Evolutionary conservation across 2,329 filamentous ascomycete genomes (phyloP).

Genomic region (Lachnum nothofagi): DNA sequence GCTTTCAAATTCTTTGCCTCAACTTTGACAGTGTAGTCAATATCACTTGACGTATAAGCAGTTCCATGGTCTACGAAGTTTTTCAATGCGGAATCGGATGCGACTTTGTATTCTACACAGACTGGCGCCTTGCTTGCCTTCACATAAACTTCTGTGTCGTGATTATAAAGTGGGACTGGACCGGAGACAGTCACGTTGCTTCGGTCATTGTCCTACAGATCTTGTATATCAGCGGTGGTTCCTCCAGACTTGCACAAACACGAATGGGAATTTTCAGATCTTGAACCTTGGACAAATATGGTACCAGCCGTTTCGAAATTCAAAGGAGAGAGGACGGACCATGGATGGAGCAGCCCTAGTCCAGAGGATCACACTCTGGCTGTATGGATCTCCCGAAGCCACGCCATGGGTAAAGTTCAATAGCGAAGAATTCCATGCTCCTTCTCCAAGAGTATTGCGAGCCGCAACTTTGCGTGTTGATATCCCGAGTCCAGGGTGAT

Average conservation of each 20-base stretch:
- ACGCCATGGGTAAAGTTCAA: constrained; percentile 63
- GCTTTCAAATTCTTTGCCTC: constrained; percentile 59
- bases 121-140: constrained; percentile 54
- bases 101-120: constrained; percentile 62
- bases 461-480: constrained; percentile 56
- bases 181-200: constrained; percentile 42
- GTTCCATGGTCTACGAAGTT: constrained; percentile 50
- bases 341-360: constrained; percentile 42
- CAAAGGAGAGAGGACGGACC: neutral
- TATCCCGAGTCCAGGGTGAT: constrained; percentile 59
- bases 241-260: too few species aligned
- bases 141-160: constrained; percentile 46
- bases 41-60: constrained; percentile 65
- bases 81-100: constrained; percentile 41
- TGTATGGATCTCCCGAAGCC: constrained; percentile 43
- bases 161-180: constrained; percentile 41
- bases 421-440: constrained; percentile 27
- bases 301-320: neutral
- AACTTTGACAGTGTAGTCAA: constrained; percentile 63
- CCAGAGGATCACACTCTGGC: constrained; percentile 55
- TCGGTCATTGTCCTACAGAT: constrained; percentile 38
- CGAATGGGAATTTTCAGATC: too few species aligned
- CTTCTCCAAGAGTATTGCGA: constrained; percentile 12
- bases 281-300: too few species aligned
- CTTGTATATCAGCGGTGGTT: neutral